Percentiles rank a stretch among this genome's conserved stretches.
phyloP scores from a whole-genome alignment of 2,329 filamentous ascomycete species.

The Penicillium sp. region DNA sequence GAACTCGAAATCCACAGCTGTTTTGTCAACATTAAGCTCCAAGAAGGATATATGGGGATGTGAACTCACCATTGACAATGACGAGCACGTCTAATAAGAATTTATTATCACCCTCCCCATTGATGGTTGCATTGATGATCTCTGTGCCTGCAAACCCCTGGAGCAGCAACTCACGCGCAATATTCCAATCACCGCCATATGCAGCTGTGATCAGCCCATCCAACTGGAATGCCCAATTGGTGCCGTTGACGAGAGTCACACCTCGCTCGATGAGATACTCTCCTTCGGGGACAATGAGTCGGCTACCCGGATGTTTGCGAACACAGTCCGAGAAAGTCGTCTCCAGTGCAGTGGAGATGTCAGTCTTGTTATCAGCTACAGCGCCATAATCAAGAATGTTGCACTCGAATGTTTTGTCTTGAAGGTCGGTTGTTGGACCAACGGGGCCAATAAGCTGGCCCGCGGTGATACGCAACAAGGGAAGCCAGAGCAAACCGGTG shows the following conservation, averaged over 20 bases:
- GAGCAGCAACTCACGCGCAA: conserved; percentile 32
- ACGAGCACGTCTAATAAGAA: conserved; percentile 34
- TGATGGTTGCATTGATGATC: conserved; percentile 32
- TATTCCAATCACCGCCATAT: conserved; percentile 31
- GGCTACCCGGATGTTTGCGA: conserved; percentile 21
- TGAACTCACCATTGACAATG: conserved; percentile 31
- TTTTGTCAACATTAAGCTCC: not conserved
- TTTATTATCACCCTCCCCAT: conserved; percentile 34
- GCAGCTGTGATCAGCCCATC: conserved; percentile 38
- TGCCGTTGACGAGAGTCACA: conserved; percentile 31
- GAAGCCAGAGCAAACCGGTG: not conserved
- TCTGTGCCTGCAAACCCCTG: conserved; percentile 31
- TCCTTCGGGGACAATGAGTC: conserved; percentile 30
- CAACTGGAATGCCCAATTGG: conserved; percentile 36
- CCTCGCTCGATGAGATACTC: conserved; percentile 29
- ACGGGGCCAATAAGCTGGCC: conserved; percentile 16
- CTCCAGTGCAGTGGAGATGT: conserved; percentile 15
- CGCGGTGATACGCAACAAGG: not conserved
- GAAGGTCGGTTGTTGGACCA: conserved; percentile 10
- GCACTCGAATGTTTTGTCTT: conserved; percentile 13
- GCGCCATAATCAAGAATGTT: conserved; percentile 17
- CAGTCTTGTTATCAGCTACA: conserved; percentile 14
- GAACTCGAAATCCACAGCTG: conserved; percentile 38
- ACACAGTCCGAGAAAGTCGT: conserved; percentile 24
- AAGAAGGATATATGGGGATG: not conserved